Evolutionary conservation across 1,139 yeast species (phyloP), one percentile per base, ranked within the genome.

Genomic region (Yamadazyma membranifaciens): DNA sequence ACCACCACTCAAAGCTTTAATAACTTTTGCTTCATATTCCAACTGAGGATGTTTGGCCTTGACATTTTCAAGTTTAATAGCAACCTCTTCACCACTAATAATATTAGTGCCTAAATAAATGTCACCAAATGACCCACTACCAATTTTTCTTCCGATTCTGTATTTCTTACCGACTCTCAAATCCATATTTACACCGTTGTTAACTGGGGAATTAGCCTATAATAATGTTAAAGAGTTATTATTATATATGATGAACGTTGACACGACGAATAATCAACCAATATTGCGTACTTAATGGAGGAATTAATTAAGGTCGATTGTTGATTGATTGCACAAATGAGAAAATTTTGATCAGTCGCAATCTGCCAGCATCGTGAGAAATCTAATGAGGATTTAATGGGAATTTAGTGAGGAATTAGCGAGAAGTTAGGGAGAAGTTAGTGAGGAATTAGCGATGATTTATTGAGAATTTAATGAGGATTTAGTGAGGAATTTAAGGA

Each of bases 91-190:
- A 33, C 98, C 97, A 34, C 95, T 86, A 37, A 92, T 87, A 64
- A 92, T 81, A 65, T 92, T 92, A 33, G 96, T 88, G 34, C 94
- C 95, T 46, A 89, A 75, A 63, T 92, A 92, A 54, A 92, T 92
- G 60, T 92, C 98, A 46, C 98, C 98, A 62, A 92, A 92, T 7
- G 98, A 91, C 15, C 98, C 98, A 37, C 95, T 83, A 12, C 98
- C 98, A 55, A 92, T 92, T 68, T 92, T 92, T 51, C 97, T 85
- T 37, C 97, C 97, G 56, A 92, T 85, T 45, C 96, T 81, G 67
- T 84, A 92, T 68, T 91, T 92, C 68, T 94, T 87, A 39, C 98
- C 98, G 38, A 92, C 95, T 63, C 97, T 79, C 61, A 89, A 79
- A 67, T 88, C 96, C 77, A 72, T 72, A 14, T 17, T 34, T 6